Conservation (phyloP, 768 basidiomycete genomes). For the Boletus rubroflammeus region DNA sequence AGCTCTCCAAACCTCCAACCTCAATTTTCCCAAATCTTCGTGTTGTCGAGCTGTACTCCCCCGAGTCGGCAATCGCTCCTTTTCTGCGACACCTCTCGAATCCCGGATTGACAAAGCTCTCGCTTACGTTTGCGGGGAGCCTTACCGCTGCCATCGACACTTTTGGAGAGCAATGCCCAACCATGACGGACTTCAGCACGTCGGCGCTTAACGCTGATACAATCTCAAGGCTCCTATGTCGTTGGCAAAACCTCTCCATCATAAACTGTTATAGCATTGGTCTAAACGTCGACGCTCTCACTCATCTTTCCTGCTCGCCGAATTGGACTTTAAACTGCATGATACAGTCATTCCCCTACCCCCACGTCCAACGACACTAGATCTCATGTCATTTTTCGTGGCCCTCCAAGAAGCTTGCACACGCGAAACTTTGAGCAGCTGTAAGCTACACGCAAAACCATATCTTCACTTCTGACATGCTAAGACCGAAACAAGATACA, state of each 20-base stretch:
- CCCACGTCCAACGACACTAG: background rate
- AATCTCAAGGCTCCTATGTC: constrained; percentile 3
- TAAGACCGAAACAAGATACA: no score
- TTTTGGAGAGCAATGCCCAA: constrained; percentile 3
- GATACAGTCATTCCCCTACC: background rate
- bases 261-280: background rate
- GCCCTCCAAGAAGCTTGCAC: background rate
- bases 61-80: background rate
- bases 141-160: background rate
- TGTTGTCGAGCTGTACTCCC: background rate
- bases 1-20: background rate
- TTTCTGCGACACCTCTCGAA: constrained; percentile 8
- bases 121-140: background rate
- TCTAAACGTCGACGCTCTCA: background rate
- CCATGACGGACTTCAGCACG: background rate
- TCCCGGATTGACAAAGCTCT: background rate
- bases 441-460: no score
- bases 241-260: constrained; percentile 5
- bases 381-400: constrained; percentile 5
- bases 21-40: constrained; percentile 14
- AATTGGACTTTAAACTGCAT: background rate
- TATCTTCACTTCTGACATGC: no score
- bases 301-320: constrained; percentile 1
- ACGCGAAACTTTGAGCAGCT: background rate
- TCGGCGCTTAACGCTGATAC: background rate